Base-by-base conservation (phyloP, 108 stramenopile genomes). In the Pinguiococcus pyrenoidosus region DNA sequence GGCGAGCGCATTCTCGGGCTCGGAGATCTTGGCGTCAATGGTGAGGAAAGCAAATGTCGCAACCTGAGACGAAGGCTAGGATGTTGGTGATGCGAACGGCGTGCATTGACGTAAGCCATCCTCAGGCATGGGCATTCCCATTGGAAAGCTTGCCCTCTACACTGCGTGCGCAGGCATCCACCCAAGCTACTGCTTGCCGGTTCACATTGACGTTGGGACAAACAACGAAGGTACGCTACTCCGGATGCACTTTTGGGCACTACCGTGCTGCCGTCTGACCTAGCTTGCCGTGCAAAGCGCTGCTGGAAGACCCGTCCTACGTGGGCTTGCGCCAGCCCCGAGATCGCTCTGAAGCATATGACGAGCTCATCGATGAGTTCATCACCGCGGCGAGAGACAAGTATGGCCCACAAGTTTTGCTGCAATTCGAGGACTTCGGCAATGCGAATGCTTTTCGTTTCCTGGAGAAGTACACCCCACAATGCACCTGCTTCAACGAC, bases 381-480 rank as follows among this genome's bases (percentile, higher is more conserved):
- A 85, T 99, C 72, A 61, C 76, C 51, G 89, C 92, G 7, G 84
- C 87, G 26, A n/a, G n/a, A n/a, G n/a, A n/a, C n/a, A n/a, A n/a
- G n/a, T n/a, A n/a, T n/a, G n/a, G n/a, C n/a, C n/a, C n/a, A n/a
- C n/a, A n/a, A n/a, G n/a, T n/a, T n/a, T n/a, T n/a, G n/a, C 76
- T 87, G 8, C 90, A 99, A 61, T 99, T 99, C 77, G 97, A 99
- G 71, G 97, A 99, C 79, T 99, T 97, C 49, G 75, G 68, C 16
- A 78, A 78, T 51, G 32, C 42, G 42, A 76, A 75, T 51, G 81
- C 81, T 21, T 70, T 70, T 37, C 72, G 54, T 16, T 73, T 99
- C 24, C 71, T 99, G 54, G 83, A 99, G 46, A 72, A 79, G 24
- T 94, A 90, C 74, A 75, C 88, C 22, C 44, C 86, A 38, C 50